These are phyloP conservation scores for Globisporangium recalcitrans DNA, from an alignment of 352 stramenopile species.

Conservation along the genomic window DNA sequence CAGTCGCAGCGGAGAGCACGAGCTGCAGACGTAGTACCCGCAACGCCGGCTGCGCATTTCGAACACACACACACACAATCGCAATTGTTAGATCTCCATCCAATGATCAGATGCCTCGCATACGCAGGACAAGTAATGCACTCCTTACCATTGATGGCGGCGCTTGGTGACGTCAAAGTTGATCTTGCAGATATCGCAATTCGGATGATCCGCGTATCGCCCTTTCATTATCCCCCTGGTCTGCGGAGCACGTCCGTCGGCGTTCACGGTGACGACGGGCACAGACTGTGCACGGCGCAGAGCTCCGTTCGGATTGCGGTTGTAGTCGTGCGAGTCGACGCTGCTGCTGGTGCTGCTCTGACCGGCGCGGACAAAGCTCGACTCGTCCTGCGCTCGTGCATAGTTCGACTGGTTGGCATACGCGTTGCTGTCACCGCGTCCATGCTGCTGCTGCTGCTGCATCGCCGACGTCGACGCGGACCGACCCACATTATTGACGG, in stretches of 20 bases:
- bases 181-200: slow-evolving; percentile 60
- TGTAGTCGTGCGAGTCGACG: slow-evolving; percentile 5
- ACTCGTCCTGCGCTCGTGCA: neutral
- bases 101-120: neutral
- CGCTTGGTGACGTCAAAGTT: slow-evolving; percentile 55
- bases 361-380: neutral
- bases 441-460: neutral
- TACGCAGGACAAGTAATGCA: neutral
- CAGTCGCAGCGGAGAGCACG: slow-evolving; percentile 51
- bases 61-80: slow-evolving; percentile 4
- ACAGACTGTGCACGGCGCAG: slow-evolving; percentile 8
- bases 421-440: neutral
- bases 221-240: slow-evolving; percentile 27
- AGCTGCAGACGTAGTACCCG: slow-evolving; percentile 43
- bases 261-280: neutral
- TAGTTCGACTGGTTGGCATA: neutral
- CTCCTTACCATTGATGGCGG: slow-evolving; percentile 51
- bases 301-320: neutral
- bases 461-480: slow-evolving; percentile 6
- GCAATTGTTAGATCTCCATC: neutral
- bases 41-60: slow-evolving; percentile 35
- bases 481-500: neutral
- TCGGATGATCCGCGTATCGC: slow-evolving; percentile 57
- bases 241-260: slow-evolving; percentile 3
- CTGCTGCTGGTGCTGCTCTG: slow-evolving; percentile 15